Base-by-base conservation (phyloP, 176 grass and related monocot species). In the Pharus latifolius region DNA sequence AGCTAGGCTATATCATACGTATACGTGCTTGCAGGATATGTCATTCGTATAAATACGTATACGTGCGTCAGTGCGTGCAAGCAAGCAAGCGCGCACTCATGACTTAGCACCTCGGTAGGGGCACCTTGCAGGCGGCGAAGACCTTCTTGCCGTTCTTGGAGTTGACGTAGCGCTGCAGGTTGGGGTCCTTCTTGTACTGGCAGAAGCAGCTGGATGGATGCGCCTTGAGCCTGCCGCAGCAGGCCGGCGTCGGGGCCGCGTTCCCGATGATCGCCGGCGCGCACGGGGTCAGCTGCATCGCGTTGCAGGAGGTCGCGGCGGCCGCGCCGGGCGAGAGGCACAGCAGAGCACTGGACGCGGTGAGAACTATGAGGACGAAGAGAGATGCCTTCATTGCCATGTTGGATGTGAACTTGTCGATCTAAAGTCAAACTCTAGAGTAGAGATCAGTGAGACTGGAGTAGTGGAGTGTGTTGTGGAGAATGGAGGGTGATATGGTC, bases 101-200 rank as follows among this genome's bases (percentile, higher is more conserved):
- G n/a, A n/a, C n/a, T n/a, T n/a, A 74, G 61, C 82, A 84, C 5
- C 17, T 79, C 22, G 75, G 83, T 54, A 69, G 63, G 14, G 72
- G 68, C 10, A 81, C 76, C 14, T 78, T 76, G 61, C 88, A 96
- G 2, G 72, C 57, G 25, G 70, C 37, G 74, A 84, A 78, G 17
- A 91, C 92, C 85, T 86, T 96, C 79, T 91, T 96, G 85, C 76
- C 84, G 75, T 91, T 89, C 56, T 87, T 83, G 8, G 92, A 96
- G 88, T 91, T 96, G 82, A 96, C 79, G 77, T 89, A 91, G 25
- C 85, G 79, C 73, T 72, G 49, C 63, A 96, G 53, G 49, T 51
- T 83, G 51, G 92, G 88, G 73, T 91, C 55, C 66, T 80, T 83
- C 78, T 82, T 65, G 92, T 96, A 96, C 82, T 74, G 83, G 77